phyloP scores from a whole-genome alignment of 331 rosid species.

The Arachis monticola region DNA sequence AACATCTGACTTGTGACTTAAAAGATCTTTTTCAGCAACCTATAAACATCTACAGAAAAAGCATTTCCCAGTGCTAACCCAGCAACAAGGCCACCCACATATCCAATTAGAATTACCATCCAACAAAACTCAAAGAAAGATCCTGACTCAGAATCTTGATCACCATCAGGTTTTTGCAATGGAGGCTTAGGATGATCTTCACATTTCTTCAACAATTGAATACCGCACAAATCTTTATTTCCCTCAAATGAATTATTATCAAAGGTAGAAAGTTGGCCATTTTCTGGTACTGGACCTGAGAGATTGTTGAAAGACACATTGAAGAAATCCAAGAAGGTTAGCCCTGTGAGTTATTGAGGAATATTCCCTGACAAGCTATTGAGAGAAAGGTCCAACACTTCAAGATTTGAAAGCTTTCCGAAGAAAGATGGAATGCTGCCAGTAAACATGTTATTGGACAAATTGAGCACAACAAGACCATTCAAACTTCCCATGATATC shows the following conservation, averaged over 20 bases:
- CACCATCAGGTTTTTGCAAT: background rate
- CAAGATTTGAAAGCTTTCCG: slow-evolving; percentile 37
- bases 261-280: slow-evolving; percentile 36
- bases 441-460: slow-evolving; percentile 33
- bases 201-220: slow-evolving; percentile 34
- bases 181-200: background rate
- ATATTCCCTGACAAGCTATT: slow-evolving; percentile 42
- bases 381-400: slow-evolving; percentile 42
- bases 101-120: background rate
- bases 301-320: slow-evolving; percentile 44
- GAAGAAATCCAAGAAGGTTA: slow-evolving; percentile 41
- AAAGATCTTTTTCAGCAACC: background rate
- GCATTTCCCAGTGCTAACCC: background rate
- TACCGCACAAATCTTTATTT: slow-evolving; percentile 43
- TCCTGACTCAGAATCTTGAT: background rate
- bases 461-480: slow-evolving; percentile 28
- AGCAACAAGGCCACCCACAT: background rate
- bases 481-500: background rate
- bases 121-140: background rate
- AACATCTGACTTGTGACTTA: background rate
- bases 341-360: slow-evolving; percentile 34
- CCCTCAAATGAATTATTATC: slow-evolving; percentile 33
- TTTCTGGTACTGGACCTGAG: slow-evolving; percentile 40
- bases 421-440: slow-evolving; percentile 45
- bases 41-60: background rate